Conservation (phyloP, 495 filamentous ascomycete genomes). For the Hypoxylon cercidicola region DNA sequence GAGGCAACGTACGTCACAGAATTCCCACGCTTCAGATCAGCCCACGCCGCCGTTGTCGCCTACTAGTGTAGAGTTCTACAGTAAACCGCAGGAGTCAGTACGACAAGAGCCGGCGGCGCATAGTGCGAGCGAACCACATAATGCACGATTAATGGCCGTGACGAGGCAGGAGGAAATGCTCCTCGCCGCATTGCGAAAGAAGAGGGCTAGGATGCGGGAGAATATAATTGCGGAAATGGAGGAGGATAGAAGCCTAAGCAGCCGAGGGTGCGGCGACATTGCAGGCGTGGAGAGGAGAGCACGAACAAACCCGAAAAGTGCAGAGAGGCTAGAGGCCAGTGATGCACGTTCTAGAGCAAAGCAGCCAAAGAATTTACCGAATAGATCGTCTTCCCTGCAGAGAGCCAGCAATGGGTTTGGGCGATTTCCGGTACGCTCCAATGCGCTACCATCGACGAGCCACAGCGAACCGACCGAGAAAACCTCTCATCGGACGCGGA, state of each 20-base stretch:
- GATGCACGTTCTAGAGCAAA: conserved; percentile 26
- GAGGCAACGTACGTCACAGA: conserved; percentile 38
- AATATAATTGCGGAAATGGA: conserved; percentile 71
- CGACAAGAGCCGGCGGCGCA: conserved; percentile 31
- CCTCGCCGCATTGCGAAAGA: conserved; percentile 80
- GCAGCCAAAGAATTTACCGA: conserved; percentile 17
- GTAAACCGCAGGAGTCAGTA: conserved; percentile 44
- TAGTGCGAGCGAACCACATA: conserved; percentile 44
- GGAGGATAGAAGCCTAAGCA: conserved; percentile 40
- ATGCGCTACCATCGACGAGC: conserved; percentile 29
- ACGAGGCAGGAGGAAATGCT: conserved; percentile 87
- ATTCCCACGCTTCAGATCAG: conserved; percentile 48
- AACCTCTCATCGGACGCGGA: conserved; percentile 12
- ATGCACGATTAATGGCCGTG: conserved; percentile 82
- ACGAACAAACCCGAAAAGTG: conserved; percentile 17
- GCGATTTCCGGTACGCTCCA: conserved; percentile 22
- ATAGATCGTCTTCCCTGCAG: conserved; percentile 31
- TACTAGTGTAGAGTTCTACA: conserved; percentile 56
- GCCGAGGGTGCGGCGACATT: not conserved
- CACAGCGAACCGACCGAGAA: conserved; percentile 38
- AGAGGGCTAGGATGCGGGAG: conserved; percentile 79
- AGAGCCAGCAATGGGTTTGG: conserved; percentile 7
- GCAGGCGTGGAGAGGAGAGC: conserved; percentile 26
- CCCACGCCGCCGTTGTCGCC: conserved; percentile 61
- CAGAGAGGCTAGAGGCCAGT: conserved; percentile 29